Evolutionary conservation across 169 alveolate species (phyloP).

Genomic region (Plasmodium gonderi): DNA sequence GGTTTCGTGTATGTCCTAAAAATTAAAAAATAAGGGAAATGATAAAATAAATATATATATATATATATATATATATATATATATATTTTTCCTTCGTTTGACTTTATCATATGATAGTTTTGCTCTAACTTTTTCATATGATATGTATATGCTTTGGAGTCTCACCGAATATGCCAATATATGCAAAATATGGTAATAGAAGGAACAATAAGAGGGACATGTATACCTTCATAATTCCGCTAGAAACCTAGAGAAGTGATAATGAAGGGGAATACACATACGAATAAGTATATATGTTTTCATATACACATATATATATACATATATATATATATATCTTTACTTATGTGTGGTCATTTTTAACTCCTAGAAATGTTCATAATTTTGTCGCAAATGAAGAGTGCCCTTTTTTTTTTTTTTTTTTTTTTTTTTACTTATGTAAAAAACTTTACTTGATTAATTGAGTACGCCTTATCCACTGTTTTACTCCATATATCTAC

Average conservation of each 20-base stretch:
- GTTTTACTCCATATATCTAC: conserved; percentile 64
- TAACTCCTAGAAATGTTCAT: no score
- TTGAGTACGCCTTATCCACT: conserved; percentile 65
- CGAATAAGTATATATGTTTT: neutral
- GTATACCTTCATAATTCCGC: conserved; percentile 41
- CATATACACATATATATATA: neutral
- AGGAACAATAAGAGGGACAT: conserved; percentile 20
- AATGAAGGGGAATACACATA: neutral
- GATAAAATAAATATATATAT: no score
- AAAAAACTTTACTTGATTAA: conserved; percentile 42
- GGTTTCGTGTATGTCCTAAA: conserved; percentile 42
- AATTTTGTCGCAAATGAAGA: no score
- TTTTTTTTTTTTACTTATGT: neutral
- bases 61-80: neutral
- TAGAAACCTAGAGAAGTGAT: conserved; percentile 22
- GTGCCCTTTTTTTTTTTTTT: neutral
- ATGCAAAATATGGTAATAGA: conserved; percentile 42
- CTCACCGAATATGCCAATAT: conserved; percentile 65
- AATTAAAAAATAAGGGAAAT: neutral
- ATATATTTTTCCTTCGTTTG: no score
- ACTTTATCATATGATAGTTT: no score
- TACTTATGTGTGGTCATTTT: neutral
- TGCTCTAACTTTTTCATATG: no score
- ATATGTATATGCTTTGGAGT: no score
- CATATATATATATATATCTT: neutral